These are phyloP conservation scores for Ascoidea tarda DNA, from an alignment of 805 yeast genomes.

Conservation along the genomic window DNA sequence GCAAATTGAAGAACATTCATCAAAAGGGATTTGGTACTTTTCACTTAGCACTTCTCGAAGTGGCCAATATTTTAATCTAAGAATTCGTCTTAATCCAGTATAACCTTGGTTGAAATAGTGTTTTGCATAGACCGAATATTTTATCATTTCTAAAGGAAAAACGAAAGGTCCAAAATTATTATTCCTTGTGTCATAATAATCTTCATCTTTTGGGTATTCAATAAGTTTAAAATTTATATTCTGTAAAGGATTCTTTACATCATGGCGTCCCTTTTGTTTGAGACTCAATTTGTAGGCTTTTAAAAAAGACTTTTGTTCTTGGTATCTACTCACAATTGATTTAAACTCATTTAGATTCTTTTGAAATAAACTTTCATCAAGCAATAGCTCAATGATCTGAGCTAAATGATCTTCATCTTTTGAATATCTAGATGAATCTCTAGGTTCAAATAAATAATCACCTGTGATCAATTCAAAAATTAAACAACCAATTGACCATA, in stretches of 20 bases:
- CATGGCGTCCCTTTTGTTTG: background rate
- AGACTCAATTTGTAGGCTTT: constrained; percentile 14
- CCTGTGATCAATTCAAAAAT: constrained; percentile 48
- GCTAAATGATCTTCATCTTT: constrained; percentile 53
- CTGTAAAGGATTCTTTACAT: background rate
- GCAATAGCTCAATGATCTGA: constrained; percentile 41
- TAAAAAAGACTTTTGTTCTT: constrained; percentile 30
- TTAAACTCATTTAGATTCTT: constrained; percentile 27
- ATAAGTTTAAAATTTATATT: constrained; percentile 24
- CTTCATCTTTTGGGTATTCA: background rate
- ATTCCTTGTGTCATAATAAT: constrained; percentile 5
- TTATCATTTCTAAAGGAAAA: constrained; percentile 8
- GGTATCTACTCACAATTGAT: constrained; percentile 16
- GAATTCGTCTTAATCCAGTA: background rate
- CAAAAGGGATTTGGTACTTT: constrained; percentile 1
- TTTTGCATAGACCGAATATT: constrained; percentile 1
- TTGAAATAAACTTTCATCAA: constrained; percentile 21
- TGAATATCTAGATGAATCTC: constrained; percentile 27
- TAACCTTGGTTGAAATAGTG: constrained; percentile 4
- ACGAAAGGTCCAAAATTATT: constrained; percentile 10
- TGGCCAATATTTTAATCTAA: background rate
- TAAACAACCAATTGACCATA: constrained; percentile 48
- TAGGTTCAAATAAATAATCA: constrained; percentile 50
- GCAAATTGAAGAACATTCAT: constrained; percentile 14
- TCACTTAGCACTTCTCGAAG: constrained; percentile 3